These are phyloP conservation scores for Endoconidiophora laricicola DNA, from an alignment of 2,329 filamentous ascomycete species.

Conservation along the genomic window DNA sequence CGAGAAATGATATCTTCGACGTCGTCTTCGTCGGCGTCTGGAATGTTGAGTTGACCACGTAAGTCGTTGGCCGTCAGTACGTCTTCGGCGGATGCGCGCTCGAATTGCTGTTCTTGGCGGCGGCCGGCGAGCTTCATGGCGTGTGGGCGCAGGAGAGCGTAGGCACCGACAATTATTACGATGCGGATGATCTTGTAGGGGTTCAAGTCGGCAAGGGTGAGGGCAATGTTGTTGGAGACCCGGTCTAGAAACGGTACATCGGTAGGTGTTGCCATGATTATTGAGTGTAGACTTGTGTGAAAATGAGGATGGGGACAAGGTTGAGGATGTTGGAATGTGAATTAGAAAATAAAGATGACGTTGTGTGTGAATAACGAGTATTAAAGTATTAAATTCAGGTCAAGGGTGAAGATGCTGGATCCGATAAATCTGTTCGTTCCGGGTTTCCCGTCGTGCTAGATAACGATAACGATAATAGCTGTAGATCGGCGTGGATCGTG, in stretches of 20 bases:
- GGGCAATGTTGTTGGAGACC: conserved; percentile 28
- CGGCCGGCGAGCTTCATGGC: conserved; percentile 50
- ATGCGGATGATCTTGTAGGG: conserved; percentile 48
- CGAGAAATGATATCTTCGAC: conserved; percentile 5
- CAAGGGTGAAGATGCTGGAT: neutral
- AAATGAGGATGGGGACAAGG: neutral
- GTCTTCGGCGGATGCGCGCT: conserved; percentile 38
- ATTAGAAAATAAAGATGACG: neutral
- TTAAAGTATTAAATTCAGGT: neutral
- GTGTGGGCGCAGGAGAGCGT: conserved; percentile 58
- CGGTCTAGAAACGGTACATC: conserved; percentile 10
- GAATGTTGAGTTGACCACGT: conserved; percentile 36
- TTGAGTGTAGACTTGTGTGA: neutral
- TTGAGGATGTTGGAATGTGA: neutral
- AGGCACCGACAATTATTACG: conserved; percentile 53
- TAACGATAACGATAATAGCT: neutral
- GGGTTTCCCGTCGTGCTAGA: no score
- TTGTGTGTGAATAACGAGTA: neutral
- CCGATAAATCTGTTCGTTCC: no score
- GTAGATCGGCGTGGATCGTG: neutral
- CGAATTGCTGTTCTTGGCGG: conserved; percentile 46
- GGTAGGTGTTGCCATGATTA: conserved; percentile 6
- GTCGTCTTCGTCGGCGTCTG: conserved; percentile 35
- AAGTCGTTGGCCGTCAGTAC: conserved; percentile 49
- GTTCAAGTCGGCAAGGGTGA: conserved; percentile 34